These are phyloP conservation scores for Mycena maculata DNA, from an alignment of 768 basidiomycete genomes.

Conservation along the genomic window DNA sequence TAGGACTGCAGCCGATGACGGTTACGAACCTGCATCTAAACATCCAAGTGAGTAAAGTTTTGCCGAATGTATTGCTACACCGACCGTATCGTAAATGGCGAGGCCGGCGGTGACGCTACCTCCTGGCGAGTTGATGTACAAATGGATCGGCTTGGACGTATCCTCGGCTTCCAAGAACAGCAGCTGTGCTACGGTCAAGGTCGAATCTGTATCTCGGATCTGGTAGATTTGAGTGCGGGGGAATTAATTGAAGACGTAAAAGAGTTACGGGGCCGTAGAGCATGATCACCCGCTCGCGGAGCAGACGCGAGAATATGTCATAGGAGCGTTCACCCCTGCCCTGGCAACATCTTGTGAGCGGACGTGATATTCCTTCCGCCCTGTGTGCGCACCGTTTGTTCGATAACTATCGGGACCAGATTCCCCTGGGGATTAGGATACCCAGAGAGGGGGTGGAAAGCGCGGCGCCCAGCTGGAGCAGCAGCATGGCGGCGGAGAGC, in stretches of 20 bases:
- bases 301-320: conserved; percentile 94
- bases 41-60: conserved; percentile 4
- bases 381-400: conserved; percentile 75
- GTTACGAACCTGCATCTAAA: conserved; percentile 64
- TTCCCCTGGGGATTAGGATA: conserved; percentile 56
- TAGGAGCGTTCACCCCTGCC: conserved; percentile 91
- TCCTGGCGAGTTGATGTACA: conserved; percentile 98
- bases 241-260: conserved; percentile 13
- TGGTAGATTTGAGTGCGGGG: conserved; percentile 46
- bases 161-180: conserved; percentile 98
- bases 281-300: conserved; percentile 96
- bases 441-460: conserved; percentile 66
- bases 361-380: background rate
- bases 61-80: conserved; percentile 38
- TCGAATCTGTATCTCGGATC: conserved; percentile 92
- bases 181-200: conserved; percentile 89
- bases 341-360: conserved; percentile 47
- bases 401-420: conserved; percentile 93
- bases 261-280: conserved; percentile 86
- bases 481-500: conserved; percentile 19
- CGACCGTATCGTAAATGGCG: conserved; percentile 97
- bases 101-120: conserved; percentile 96
- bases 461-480: conserved; percentile 43
- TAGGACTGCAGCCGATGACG: conserved; percentile 29
- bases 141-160: conserved; percentile 91